These are phyloP conservation scores for Ceratocystis alfenasii DNA, from an alignment of 2,329 filamentous ascomycete genomes.

Conservation along the genomic window DNA sequence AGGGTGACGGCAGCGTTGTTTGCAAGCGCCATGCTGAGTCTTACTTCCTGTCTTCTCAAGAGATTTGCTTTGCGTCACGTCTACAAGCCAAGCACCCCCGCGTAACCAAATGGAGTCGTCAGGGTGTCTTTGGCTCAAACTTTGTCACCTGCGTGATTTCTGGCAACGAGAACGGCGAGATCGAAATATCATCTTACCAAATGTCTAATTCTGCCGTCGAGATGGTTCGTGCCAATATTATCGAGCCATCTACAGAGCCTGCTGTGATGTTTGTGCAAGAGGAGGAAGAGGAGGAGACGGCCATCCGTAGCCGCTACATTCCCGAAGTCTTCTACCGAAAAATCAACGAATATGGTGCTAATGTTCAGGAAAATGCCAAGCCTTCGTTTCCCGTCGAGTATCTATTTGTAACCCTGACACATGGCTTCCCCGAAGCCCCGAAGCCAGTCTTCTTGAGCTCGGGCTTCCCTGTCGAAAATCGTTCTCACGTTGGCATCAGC, in stretches of 20 bases:
- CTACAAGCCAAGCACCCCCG: conserved; percentile 82
- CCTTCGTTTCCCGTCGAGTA: conserved; percentile 95
- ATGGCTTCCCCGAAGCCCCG: conserved; percentile 78
- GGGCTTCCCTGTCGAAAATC: conserved; percentile 83
- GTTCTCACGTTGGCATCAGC: conserved; percentile 70
- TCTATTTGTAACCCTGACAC: conserved; percentile 85
- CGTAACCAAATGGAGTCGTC: conserved; percentile 92
- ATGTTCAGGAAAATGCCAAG: conserved; percentile 94
- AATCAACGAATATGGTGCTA: conserved; percentile 92
- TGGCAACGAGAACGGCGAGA: conserved; percentile 81
- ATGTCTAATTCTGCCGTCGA: conserved; percentile 91
- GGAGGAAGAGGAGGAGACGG: conserved; percentile 54
- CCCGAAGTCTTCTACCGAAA: conserved; percentile 93
- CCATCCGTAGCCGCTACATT: conserved; percentile 63
- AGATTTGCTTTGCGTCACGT: conserved; percentile 78
- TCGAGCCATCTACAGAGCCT: conserved; percentile 89
- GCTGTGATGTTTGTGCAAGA: conserved; percentile 87
- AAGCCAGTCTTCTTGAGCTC: conserved; percentile 63
- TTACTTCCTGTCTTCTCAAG: conserved; percentile 83
- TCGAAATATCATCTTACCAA: conserved; percentile 83
- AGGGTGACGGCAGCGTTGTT: conserved; percentile 70
- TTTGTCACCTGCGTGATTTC: conserved; percentile 94
- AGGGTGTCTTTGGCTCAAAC: conserved; percentile 83
- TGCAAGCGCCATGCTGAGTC: conserved; percentile 96
- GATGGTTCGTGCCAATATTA: conserved; percentile 89